A percentile compares a stretch with the other conserved stretches of the same genome.
These are phyloP conservation scores for Theobroma grandiflorum DNA, from an alignment of 441 rosid species.

Conservation along the genomic window DNA sequence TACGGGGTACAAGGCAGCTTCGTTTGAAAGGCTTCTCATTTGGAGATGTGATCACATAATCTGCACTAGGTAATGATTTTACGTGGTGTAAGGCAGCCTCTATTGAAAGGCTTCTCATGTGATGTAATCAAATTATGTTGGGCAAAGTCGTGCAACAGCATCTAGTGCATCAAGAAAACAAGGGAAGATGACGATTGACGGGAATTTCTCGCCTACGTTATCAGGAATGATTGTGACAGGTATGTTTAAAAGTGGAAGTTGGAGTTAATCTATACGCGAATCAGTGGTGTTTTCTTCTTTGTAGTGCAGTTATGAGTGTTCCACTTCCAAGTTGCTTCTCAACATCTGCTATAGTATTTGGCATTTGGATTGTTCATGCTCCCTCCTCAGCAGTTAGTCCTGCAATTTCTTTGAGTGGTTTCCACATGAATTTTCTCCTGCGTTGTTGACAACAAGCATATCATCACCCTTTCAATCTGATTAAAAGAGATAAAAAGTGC, in stretches of 20 bases:
- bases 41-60: background rate
- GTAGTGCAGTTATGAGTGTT: background rate
- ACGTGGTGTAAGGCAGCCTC: background rate
- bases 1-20: background rate
- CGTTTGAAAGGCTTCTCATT: background rate
- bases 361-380: constrained; percentile 31
- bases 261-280: background rate
- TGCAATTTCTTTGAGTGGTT: constrained; percentile 80
- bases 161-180: background rate
- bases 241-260: background rate
- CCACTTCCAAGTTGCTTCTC: constrained; percentile 1
- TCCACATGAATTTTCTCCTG: constrained; percentile 93
- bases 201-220: background rate
- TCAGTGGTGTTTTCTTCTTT: background rate
- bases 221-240: background rate
- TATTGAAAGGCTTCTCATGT: too few species aligned
- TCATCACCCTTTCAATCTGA: background rate
- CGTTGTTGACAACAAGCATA: background rate
- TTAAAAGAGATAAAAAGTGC: background rate
- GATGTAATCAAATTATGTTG: too few species aligned
- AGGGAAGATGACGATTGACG: background rate
- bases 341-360: background rate
- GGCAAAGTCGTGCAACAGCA: background rate
- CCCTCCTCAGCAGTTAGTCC: constrained; percentile 50
- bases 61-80: background rate